Conservation (phyloP, 1,284 basidiomycete species). For the Malassezia dermatis region DNA sequence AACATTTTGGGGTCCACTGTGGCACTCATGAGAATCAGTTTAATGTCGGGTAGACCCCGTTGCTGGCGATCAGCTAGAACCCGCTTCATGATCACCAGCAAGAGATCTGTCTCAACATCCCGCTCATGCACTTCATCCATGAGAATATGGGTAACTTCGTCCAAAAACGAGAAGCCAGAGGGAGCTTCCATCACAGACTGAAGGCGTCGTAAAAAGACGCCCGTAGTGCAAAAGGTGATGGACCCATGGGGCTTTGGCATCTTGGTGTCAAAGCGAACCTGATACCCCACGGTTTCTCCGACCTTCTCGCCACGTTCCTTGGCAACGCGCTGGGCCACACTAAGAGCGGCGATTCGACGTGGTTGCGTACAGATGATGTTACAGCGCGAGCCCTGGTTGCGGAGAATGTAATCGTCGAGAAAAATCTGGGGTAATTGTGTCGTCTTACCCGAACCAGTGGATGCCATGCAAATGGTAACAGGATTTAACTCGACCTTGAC, state of each 20-base stretch:
- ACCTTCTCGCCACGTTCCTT: conserved; percentile 71
- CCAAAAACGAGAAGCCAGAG: conserved; percentile 53
- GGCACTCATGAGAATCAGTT: conserved; percentile 87
- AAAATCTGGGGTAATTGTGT: conserved; percentile 90
- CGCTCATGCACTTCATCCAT: conserved; percentile 96
- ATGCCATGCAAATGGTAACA: conserved; percentile 84
- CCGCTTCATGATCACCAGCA: conserved; percentile 81
- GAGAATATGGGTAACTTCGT: conserved; percentile 77
- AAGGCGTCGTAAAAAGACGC: conserved; percentile 76
- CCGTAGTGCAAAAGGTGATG: conserved; percentile 88
- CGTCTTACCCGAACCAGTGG: conserved; percentile 90
- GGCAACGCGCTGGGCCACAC: conserved; percentile 82
- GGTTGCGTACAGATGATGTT: conserved; percentile 92
- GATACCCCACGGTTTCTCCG: conserved; percentile 73
- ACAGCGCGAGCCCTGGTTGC: conserved; percentile 69
- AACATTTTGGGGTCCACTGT: conserved; percentile 85
- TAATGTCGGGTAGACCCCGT: conserved; percentile 64
- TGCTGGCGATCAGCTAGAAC: conserved; percentile 64
- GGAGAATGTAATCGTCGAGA: conserved; percentile 71
- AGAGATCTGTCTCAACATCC: conserved; percentile 83
- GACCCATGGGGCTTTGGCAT: conserved; percentile 67
- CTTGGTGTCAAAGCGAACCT: conserved; percentile 80
- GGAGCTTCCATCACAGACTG: conserved; percentile 57
- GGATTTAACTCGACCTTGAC: conserved; percentile 66
- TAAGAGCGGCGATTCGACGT: conserved; percentile 79